Percentiles rank a stretch among this genome's conserved stretches.
phyloP scores from a whole-genome alignment of 768 basidiomycete genomes.

The Collybiopsis confluens region DNA sequence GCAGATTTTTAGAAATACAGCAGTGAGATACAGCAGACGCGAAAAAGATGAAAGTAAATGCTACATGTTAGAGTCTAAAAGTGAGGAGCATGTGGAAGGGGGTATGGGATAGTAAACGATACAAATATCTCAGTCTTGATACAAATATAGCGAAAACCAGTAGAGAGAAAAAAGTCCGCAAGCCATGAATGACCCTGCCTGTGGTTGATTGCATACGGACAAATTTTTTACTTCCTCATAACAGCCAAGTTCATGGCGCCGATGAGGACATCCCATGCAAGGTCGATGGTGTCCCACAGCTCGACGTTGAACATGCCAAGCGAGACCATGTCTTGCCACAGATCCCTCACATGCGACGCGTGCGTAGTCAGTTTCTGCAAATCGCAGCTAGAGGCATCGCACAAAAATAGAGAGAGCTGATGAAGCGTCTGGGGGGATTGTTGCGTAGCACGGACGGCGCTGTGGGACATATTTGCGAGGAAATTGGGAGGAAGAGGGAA shows the following conservation, averaged over 20 bases:
- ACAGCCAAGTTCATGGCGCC: conserved; percentile 38
- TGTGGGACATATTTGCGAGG: conserved; percentile 38
- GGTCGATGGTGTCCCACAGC: conserved; percentile 74
- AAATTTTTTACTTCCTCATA: not conserved
- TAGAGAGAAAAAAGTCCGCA: not conserved
- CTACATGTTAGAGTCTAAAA: not conserved
- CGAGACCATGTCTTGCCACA: conserved; percentile 76
- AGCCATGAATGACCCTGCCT: not conserved
- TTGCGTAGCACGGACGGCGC: conserved; percentile 38
- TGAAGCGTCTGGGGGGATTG: conserved; percentile 50
- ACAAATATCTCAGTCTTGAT: too few species aligned
- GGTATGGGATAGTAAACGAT: too few species aligned
- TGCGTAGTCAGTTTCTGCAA: conserved; percentile 45
- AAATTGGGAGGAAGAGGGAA: conserved; percentile 53
- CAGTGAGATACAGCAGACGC: not conserved
- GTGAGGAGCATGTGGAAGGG: too few species aligned
- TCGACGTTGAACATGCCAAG: conserved; percentile 70
- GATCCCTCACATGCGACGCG: conserved; percentile 67
- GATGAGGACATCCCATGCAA: conserved; percentile 75
- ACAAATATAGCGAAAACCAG: not conserved
- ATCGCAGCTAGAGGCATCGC: conserved; percentile 39
- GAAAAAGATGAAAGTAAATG: too few species aligned
- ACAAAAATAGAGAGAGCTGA: conserved; percentile 50
- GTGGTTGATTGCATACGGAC: too few species aligned
- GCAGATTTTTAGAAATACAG: not conserved